Conservation (phyloP, 23 red algal genomes). For the Gracilaria caudata region DNA sequence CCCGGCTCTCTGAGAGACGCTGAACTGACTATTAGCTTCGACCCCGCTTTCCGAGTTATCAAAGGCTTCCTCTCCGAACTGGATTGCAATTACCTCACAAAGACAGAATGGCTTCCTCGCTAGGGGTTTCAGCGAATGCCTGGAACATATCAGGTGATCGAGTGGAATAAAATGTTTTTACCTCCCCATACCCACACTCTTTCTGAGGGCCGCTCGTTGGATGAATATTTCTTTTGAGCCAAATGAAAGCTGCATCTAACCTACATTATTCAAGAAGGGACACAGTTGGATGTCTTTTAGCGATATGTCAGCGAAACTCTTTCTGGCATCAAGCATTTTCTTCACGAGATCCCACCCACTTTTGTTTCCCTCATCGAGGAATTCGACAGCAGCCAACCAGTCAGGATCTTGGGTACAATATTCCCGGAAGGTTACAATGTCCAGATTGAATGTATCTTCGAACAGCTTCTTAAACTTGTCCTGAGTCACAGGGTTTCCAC, state of each 20-base stretch:
- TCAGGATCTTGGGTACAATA: conserved; percentile 69
- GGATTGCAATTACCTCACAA: too few relatives aligned
- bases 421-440: conserved; percentile 51
- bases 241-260: neutral
- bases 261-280: conserved; percentile 2
- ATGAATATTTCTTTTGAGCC: neutral
- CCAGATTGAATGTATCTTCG: conserved; percentile 73
- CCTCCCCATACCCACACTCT: too few relatives aligned
- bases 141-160: too few relatives aligned
- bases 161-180: too few relatives aligned
- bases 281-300: neutral
- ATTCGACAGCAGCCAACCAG: conserved; percentile 50
- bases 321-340: conserved; percentile 42
- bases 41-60: too few relatives aligned
- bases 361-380: conserved; percentile 57
- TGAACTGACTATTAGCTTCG: too few relatives aligned
- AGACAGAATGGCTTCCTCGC: too few relatives aligned
- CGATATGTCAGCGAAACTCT: conserved; percentile 28
- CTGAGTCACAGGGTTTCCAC: conserved; percentile 51
- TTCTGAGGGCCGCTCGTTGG: too few relatives aligned
- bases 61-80: too few relatives aligned
- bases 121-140: too few relatives aligned
- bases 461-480: conserved; percentile 64
- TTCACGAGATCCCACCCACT: conserved; percentile 70
- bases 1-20: too few relatives aligned